These are phyloP conservation scores for Antitrichia curtipendula DNA, from an alignment of 225 moss, liverwort and hornwort genomes.

Conservation along the genomic window DNA sequence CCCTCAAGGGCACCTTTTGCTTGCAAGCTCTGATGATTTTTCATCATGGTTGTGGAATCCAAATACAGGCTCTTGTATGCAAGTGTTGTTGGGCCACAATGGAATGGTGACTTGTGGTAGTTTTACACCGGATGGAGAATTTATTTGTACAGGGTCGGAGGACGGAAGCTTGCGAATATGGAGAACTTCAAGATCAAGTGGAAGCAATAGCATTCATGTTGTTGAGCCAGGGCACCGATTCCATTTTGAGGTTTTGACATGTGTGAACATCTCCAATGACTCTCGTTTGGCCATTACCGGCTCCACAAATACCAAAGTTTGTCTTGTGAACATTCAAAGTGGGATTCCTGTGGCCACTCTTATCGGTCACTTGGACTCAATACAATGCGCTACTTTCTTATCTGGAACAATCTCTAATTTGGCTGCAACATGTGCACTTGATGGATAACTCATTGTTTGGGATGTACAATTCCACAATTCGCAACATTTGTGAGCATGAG, in stretches of 20 bases:
- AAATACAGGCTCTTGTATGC: background rate
- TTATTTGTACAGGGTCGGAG: background rate
- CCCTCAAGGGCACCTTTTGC: background rate
- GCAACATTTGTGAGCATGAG: background rate
- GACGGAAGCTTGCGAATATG: background rate
- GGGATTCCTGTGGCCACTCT: background rate
- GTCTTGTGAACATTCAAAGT: background rate
- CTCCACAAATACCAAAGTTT: background rate
- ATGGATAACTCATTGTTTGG: background rate
- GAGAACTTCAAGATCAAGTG: background rate
- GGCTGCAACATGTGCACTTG: background rate
- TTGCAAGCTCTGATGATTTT: background rate
- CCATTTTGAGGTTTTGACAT: background rate
- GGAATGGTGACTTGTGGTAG: background rate
- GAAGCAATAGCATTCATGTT: background rate
- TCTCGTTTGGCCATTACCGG: background rate
- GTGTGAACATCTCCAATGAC: background rate
- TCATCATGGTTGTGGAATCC: background rate
- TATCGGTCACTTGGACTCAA: background rate
- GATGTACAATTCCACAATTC: background rate
- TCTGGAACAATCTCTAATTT: background rate
- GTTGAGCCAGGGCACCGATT: background rate
- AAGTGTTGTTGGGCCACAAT: background rate
- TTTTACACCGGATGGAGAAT: background rate
- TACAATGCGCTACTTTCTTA: background rate